phyloP scores from a whole-genome alignment of 495 filamentous ascomycete species.

The Tuber borchii region DNA sequence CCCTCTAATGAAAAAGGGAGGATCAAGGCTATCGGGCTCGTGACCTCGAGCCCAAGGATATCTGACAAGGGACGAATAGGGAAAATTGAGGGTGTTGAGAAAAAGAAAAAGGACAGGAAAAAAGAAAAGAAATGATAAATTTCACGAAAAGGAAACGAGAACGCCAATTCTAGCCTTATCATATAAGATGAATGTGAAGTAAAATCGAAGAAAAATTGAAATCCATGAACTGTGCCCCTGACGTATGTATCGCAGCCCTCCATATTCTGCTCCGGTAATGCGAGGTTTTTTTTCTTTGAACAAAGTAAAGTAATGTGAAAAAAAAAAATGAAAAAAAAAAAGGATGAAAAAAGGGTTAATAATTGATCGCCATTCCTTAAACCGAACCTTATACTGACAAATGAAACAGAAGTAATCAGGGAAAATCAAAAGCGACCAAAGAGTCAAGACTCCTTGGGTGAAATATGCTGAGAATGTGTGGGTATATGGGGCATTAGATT shows the following conservation, averaged over 20 bases:
- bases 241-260: constrained; percentile 5
- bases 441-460: not conserved
- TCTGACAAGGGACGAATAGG: constrained; percentile 1
- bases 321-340: constrained; percentile 27
- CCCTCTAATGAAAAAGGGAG: constrained; percentile 15
- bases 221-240: constrained; percentile 28
- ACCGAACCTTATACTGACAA: constrained; percentile 39
- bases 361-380: constrained; percentile 41
- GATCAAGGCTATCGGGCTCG: constrained; percentile 9
- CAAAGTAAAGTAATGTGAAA: constrained; percentile 11
- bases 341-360: constrained; percentile 29
- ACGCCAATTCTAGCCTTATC: constrained; percentile 40
- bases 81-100: constrained; percentile 12
- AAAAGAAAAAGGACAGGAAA: constrained; percentile 28
- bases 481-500: constrained; percentile 5
- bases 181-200: constrained; percentile 31
- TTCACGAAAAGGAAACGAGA: constrained; percentile 24
- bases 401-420: constrained; percentile 20
- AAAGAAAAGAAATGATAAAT: constrained; percentile 15
- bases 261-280: constrained; percentile 21
- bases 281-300: constrained; percentile 13
- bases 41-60: constrained; percentile 3
- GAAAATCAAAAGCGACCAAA: constrained; percentile 1
- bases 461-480: not conserved
- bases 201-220: constrained; percentile 28